These are phyloP conservation scores for Podila clonocystis DNA, from an alignment of 192 early-diverging fungal species.

Conservation along the genomic window DNA sequence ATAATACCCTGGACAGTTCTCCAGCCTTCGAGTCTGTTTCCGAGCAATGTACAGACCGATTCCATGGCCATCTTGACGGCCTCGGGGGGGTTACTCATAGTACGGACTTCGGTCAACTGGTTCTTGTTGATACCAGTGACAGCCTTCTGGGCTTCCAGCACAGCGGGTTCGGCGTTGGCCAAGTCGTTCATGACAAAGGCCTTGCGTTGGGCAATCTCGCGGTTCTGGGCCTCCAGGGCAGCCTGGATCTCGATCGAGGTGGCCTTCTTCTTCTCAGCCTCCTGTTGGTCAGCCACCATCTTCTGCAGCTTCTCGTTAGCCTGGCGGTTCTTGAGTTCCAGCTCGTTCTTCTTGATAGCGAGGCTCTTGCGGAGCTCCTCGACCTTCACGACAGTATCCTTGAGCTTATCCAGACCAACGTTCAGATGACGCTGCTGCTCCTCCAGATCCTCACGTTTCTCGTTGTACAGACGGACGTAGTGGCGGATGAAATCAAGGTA, in stretches of 20 bases:
- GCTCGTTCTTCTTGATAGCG: constrained; percentile 84
- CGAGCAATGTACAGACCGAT: constrained; percentile 94
- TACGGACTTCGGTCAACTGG: constrained; percentile 94
- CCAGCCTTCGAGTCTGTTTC: constrained; percentile 88
- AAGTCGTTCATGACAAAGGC: constrained; percentile 88
- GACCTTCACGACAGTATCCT: constrained; percentile 94
- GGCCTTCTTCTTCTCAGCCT: constrained; percentile 90
- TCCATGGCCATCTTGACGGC: constrained; percentile 98
- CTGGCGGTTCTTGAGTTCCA: constrained; percentile 87
- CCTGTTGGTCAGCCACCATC: constrained; percentile 95
- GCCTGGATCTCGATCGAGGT: constrained; percentile 83
- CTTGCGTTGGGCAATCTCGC: constrained; percentile 79
- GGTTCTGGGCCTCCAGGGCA: constrained; percentile 77
- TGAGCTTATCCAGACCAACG: constrained; percentile 95
- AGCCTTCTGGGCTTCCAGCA: constrained; percentile 91
- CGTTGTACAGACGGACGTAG: constrained; percentile 88
- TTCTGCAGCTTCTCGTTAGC: constrained; percentile 96
- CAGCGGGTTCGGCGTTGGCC: constrained; percentile 96
- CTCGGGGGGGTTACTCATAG: constrained; percentile 97
- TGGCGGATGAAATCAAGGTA: constrained; percentile 98
- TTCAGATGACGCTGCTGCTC: constrained; percentile 99
- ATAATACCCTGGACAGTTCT: constrained; percentile 91
- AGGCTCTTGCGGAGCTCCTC: constrained; percentile 91
- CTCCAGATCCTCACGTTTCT: constrained; percentile 95
- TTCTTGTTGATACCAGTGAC: constrained; percentile 97